Evolutionary conservation across 2,329 filamentous ascomycete genomes (phyloP), one percentile per base, ranked within the genome.

Genomic region (Diaporthe nobilis): DNA sequence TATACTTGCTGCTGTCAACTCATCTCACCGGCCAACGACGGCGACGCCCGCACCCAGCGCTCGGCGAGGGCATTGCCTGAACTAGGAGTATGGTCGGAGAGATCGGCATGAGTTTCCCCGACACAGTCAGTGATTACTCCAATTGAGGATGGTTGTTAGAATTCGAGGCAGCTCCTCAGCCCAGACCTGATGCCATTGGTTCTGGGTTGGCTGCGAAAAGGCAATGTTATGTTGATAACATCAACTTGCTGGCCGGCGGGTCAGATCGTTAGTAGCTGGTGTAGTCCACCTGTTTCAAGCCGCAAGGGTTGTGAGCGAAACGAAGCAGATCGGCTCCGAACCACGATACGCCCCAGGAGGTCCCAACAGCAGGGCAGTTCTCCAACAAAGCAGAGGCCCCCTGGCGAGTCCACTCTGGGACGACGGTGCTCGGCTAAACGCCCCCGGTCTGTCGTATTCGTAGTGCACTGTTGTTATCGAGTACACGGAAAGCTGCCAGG

Each of bases 311-410:
- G 34, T 65, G 47, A 73, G 25, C 47, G 47, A 65, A 73, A 63
- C 63, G 65, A 57, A 53, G 57, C 31, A 74, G 73, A 74, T 74
- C 72, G 63, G 51, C 51, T 44, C 65, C 63, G 73, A 63, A 51
- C 57, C 72, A 58, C 57, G 72, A 71, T 60, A 39, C 49, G 44
- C 53, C 57, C 47, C 49, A 22, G 44, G 61, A 60, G 63, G 71
- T 39, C 47, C 60, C 72, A 17, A 39, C 31, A 9, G 28, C 73
- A 71, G 28, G 73, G 73, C 44, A 61, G 20, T 47, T 74, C 51
- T 73, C 71, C 71, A 63, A 42, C 58, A 55, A 49, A 51, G 31
- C n/a, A 72, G 25, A 63, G 34, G 8, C 47, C 65, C 65, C 65
- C 63, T 25, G 31, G 17, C 13, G 13, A 68, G 47, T 34, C 65